Percentiles rank a stretch among this genome's conserved stretches.
Evolutionary conservation across 345 rosid species (phyloP).

Genomic region (Ceriops zippeliana): DNA sequence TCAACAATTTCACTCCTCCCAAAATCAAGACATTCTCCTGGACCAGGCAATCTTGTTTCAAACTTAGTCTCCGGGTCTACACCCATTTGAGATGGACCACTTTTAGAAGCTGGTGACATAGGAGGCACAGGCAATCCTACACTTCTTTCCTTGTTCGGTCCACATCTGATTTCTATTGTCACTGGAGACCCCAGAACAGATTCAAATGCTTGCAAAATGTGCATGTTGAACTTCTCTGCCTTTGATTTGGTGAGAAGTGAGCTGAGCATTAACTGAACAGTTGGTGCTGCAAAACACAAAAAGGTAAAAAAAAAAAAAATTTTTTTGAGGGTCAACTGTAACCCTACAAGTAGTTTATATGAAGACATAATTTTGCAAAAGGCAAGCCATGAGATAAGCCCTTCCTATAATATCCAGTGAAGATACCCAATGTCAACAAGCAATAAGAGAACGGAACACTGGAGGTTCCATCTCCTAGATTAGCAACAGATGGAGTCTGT

Average conservation of each 20-base stretch:
- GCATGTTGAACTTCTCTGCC: constrained; percentile 66
- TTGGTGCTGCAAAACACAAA: constrained; percentile 62
- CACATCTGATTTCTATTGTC: constrained; percentile 76
- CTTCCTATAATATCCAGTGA: background rate
- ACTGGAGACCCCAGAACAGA: constrained; percentile 70
- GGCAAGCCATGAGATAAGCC: too few relatives aligned
- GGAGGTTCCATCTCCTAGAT: too few relatives aligned
- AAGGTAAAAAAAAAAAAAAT: background rate
- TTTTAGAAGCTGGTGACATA: constrained; percentile 40
- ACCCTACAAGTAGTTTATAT: background rate
- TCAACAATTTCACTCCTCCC: constrained; percentile 75
- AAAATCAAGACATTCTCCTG: constrained; percentile 26
- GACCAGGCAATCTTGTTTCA: constrained; percentile 18
- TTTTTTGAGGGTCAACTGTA: background rate
- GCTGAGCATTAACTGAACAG: constrained; percentile 66
- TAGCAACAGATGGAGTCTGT: too few relatives aligned
- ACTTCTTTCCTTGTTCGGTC: constrained; percentile 41
- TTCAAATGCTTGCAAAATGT: constrained; percentile 80
- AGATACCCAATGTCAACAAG: background rate
- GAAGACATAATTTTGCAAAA: background rate
- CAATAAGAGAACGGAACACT: background rate
- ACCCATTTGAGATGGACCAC: constrained; percentile 32
- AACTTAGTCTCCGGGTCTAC: constrained; percentile 17
- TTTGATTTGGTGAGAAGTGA: constrained; percentile 52
- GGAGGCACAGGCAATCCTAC: constrained; percentile 30